Conservation (phyloP, 169 alveolate species). For the Babesia ovis region DNA sequence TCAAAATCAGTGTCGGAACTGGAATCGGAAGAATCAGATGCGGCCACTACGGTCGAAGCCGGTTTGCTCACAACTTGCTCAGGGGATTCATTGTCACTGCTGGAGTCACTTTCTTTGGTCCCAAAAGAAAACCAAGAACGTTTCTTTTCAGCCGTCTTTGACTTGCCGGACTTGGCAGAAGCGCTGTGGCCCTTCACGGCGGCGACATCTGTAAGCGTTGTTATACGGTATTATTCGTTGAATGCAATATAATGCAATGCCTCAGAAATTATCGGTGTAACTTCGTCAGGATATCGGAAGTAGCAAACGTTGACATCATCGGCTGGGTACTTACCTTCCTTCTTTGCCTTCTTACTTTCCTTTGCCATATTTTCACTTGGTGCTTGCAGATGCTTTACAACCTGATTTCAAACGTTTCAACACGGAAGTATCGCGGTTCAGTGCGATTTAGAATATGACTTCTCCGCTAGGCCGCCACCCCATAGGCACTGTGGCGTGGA, state of each 20-base stretch:
- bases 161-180: slow-evolving; percentile 15
- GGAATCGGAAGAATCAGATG: slow-evolving; percentile 13
- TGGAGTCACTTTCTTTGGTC: slow-evolving; percentile 10
- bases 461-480: slow-evolving; percentile 9
- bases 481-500: slow-evolving; percentile 18
- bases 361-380: slow-evolving; percentile 7
- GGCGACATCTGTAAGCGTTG: slow-evolving; percentile 4
- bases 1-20: slow-evolving; percentile 45
- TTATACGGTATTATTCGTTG: neutral
- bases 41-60: neutral
- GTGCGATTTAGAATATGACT: slow-evolving; percentile 21
- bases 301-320: slow-evolving; percentile 25
- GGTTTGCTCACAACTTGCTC: neutral
- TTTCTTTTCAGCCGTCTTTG: slow-evolving; percentile 27
- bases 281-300: slow-evolving; percentile 38
- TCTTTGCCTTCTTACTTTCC: slow-evolving; percentile 24
- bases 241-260: neutral
- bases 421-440: neutral
- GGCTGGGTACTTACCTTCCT: slow-evolving; percentile 42
- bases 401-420: neutral
- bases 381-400: neutral
- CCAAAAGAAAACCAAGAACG: slow-evolving; percentile 39
- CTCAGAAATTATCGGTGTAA: slow-evolving; percentile 19
- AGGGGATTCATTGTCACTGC: slow-evolving; percentile 18
- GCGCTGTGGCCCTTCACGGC: slow-evolving; percentile 19